These are phyloP conservation scores for Metschnikowia rubicola DNA, from an alignment of 805 yeast species.

Conservation along the genomic window DNA sequence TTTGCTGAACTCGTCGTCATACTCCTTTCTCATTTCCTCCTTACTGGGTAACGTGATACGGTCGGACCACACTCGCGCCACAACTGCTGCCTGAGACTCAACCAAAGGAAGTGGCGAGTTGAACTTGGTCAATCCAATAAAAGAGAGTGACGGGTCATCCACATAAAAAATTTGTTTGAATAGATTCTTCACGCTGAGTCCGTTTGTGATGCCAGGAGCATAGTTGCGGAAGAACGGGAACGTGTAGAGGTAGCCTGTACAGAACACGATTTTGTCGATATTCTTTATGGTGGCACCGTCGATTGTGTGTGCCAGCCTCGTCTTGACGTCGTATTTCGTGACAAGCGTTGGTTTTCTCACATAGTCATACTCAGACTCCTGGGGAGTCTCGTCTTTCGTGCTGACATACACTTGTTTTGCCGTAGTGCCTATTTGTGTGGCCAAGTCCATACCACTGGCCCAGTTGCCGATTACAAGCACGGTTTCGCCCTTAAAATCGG, in stretches of 20 bases:
- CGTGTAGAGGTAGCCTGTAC: conserved; percentile 20
- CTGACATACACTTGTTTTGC: conserved; percentile 18
- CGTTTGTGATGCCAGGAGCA: conserved; percentile 13
- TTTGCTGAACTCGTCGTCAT: conserved; percentile 9
- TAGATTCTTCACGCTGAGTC: conserved; percentile 10
- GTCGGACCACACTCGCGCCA: conserved; percentile 18
- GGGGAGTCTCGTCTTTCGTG: conserved; percentile 8
- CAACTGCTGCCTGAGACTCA: conserved; percentile 18
- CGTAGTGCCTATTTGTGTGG: conserved; percentile 52
- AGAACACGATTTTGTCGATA: conserved; percentile 16
- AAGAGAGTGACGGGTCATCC: conserved; percentile 17
- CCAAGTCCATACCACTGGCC: conserved; percentile 74
- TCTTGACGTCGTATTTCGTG: conserved; percentile 8
- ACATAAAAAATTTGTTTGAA: conserved; percentile 17
- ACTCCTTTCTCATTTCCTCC: conserved; percentile 6
- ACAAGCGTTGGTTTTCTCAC: conserved; percentile 9
- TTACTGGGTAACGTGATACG: conserved; percentile 12
- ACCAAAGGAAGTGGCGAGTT: conserved; percentile 17
- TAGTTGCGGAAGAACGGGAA: conserved; percentile 15
- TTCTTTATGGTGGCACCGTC: conserved; percentile 9
- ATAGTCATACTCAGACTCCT: conserved; percentile 9
- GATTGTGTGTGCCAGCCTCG: conserved; percentile 7
- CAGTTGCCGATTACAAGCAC: conserved; percentile 67
- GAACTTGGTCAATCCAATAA: conserved; percentile 15
- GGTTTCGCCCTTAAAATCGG: conserved; percentile 33